Base-by-base conservation (phyloP, 108 stramenopile genomes). In the Skeletonema potamos region DNA sequence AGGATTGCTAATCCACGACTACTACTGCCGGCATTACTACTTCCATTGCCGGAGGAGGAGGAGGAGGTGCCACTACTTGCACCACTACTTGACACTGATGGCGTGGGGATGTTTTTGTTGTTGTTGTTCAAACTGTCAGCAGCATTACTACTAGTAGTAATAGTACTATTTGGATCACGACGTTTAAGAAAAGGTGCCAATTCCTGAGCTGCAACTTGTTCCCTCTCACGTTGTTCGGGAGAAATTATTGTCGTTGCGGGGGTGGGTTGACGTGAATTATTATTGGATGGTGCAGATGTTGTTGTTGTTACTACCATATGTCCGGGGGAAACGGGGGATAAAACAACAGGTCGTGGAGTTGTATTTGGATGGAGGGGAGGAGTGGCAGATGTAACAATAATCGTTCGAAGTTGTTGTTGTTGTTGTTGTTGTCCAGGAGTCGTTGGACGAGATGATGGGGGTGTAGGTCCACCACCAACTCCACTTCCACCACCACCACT, bases 1-100 rank as follows among this genome's bases (percentile, higher is more conserved):
- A 90, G 62, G 67, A 94, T 86, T 9, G 84, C 93, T 30, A 94
- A 65, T 12, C 87, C 83, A 37, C 93, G 81, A 58, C 88, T 92
- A 28, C 46, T 64, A 58, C 88, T 92, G 33, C 46, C 59, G 11
- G 15, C 26, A 30, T 44, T 18, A 61, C 6, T 63, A 26, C 11
- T 62, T 1, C 33, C 34, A 10, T 41, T 22, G 27, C 9, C 29
- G 30, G 39, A 7, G 20, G 12, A 15, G 66, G 55, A 39, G 64
- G 48, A 20, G 51, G 54, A 17, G 51, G 13, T 1, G n/a, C 33
- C 26, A 57, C 63, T 46, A 9, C 37, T 39, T 13, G 4, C 11
- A 56, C 27, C 37, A 18, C 64, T 22, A 12, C 44, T 8, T n/a
- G n/a, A n/a, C n/a, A n/a, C n/a, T n/a, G n/a, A n/a, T n/a, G n/a